A percentile compares a stretch with the other conserved stretches of the same genome.
These are phyloP conservation scores for Cladosporium sphaerospermum DNA, from an alignment of 2,329 filamentous ascomycete genomes.

Conservation along the genomic window DNA sequence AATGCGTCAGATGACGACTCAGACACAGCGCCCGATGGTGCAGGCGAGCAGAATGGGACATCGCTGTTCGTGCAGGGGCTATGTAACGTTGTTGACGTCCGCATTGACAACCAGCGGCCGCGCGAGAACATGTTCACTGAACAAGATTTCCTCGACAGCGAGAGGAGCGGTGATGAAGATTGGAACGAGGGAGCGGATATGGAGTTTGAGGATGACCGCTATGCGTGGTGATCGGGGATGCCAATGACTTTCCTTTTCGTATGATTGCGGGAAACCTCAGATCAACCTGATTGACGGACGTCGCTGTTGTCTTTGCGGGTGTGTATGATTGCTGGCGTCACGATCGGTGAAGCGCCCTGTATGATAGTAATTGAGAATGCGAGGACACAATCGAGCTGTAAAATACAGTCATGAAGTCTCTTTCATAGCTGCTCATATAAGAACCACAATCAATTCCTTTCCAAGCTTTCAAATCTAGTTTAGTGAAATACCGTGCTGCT, in stretches of 20 bases:
- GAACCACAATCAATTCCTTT: no score
- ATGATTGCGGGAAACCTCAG: neutral
- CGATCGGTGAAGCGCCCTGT: constrained; percentile 58
- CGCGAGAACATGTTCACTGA: constrained; percentile 63
- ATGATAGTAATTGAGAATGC: constrained; percentile 43
- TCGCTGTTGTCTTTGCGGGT: no score
- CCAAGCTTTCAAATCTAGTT: no score
- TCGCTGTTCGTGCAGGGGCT: constrained; percentile 54
- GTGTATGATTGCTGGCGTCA: constrained; percentile 40
- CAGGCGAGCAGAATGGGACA: constrained; percentile 21
- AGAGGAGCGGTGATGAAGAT: constrained; percentile 52
- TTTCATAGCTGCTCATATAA: no score
- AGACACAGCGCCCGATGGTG: constrained; percentile 30
- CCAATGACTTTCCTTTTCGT: neutral
- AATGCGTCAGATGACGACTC: constrained; percentile 23
- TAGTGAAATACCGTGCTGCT: no score
- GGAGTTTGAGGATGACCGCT: constrained; percentile 37
- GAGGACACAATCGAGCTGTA: no score
- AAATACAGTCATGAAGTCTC: no score
- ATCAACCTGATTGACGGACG: no score
- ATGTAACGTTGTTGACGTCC: constrained; percentile 63
- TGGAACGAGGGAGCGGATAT: constrained; percentile 53
- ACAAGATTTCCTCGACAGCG: constrained; percentile 63
- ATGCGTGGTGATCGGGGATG: constrained; percentile 30
- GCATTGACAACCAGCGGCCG: constrained; percentile 70